These are phyloP conservation scores for Hypoxylon sp. DNA, from an alignment of 2,329 filamentous ascomycete species.

Conservation along the genomic window DNA sequence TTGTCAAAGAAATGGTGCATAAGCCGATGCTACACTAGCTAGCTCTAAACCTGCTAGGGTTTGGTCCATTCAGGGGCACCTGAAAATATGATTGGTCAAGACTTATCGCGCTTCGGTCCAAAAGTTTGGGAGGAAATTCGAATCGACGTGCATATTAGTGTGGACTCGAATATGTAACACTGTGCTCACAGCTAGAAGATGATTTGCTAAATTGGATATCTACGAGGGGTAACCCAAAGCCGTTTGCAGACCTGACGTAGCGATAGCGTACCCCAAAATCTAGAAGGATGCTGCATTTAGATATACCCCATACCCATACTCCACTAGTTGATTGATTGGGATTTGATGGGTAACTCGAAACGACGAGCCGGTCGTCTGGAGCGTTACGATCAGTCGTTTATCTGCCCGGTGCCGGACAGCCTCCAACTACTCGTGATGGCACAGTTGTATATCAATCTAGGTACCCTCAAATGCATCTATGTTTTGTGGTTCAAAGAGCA, in stretches of 20 bases:
- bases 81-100: conserved; percentile 17
- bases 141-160: conserved; percentile 36
- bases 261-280: no score
- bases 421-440: conserved; percentile 20
- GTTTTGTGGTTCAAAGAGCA: conserved; percentile 8
- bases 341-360: conserved; percentile 27
- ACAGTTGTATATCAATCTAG: conserved; percentile 22
- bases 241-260: no score
- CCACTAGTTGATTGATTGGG: conserved; percentile 19
- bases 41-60: background rate
- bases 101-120: conserved; percentile 12
- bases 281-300: no score
- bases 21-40: no score
- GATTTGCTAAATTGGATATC: conserved; percentile 6
- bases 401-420: conserved; percentile 26
- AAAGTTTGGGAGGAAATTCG: conserved; percentile 31
- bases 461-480: conserved; percentile 17
- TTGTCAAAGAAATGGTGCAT: no score
- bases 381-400: conserved; percentile 11
- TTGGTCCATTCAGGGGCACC: conserved; percentile 1
- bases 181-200: conserved; percentile 15
- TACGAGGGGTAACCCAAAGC: no score
- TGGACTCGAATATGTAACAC: no score
- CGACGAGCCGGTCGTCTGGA: conserved; percentile 15
- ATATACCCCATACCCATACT: no score